Percentiles rank a stretch among this genome's conserved stretches.
These are phyloP conservation scores for Globisporangium acanthophoron DNA, from an alignment of 352 stramenopile genomes.

Conservation along the genomic window DNA sequence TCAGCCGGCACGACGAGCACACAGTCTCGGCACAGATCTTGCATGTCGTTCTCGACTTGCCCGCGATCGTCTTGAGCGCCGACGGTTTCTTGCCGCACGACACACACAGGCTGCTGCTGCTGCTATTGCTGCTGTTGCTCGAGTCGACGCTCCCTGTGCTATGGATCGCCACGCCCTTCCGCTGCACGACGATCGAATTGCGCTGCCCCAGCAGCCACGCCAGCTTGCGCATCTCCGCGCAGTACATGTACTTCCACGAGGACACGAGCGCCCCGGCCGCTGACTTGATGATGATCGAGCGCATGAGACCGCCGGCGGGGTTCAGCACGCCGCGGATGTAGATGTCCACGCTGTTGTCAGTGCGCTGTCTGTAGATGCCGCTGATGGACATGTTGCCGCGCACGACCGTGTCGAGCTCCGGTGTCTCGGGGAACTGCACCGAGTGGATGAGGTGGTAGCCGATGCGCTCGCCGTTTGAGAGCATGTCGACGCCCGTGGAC, in stretches of 20 bases:
- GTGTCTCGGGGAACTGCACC: constrained; percentile 44
- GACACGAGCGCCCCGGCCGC: constrained; percentile 36
- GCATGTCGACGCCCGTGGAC: constrained; percentile 32
- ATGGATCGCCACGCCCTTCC: neutral
- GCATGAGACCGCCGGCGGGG: constrained; percentile 37
- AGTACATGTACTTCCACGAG: constrained; percentile 33
- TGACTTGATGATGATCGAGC: constrained; percentile 41
- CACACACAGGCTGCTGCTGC: constrained; percentile 5
- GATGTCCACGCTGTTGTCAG: constrained; percentile 41
- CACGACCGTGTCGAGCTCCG: constrained; percentile 24
- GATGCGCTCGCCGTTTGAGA: constrained; percentile 37
- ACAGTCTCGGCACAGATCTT: constrained; percentile 30
- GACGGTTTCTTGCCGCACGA: constrained; percentile 24
- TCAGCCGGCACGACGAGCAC: constrained; percentile 29
- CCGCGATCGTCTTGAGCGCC: constrained; percentile 11
- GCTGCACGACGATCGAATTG: constrained; percentile 11
- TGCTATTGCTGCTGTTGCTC: neutral
- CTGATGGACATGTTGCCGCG: constrained; percentile 54
- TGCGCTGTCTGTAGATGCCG: constrained; percentile 42
- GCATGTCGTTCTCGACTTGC: constrained; percentile 21
- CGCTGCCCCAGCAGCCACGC: constrained; percentile 15
- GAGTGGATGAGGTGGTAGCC: constrained; percentile 67
- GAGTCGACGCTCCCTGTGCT: constrained; percentile 2
- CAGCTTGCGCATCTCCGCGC: constrained; percentile 50
- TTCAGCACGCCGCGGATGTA: constrained; percentile 34